Evolutionary conservation across 208 protist species (phyloP), one percentile per base, ranked within the genome.

Genomic region (Trypanosomatidae sp.): DNA sequence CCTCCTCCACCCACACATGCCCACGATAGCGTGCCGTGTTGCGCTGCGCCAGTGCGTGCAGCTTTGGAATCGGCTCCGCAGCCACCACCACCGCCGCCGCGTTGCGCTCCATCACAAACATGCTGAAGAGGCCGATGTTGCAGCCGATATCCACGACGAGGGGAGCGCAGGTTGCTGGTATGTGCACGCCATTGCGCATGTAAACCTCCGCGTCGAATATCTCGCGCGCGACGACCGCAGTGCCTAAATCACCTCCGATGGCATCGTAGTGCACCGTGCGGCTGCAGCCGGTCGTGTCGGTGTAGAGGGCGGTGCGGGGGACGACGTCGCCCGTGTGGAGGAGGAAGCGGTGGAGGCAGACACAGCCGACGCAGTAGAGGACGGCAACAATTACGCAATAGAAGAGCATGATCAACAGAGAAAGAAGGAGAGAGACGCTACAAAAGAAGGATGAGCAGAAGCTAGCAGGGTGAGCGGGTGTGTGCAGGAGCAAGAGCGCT

Each of bases 91-190:
- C 19, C 2, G 85, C 77, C 0, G 39, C 13, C 1, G 74, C 64
- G 53, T 76, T 77, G 17, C 46, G 28, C 28, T 62, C 55, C 52
- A 73, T 25, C 44, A 72, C 73, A 28, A 69, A 76, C 30, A 81
- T 59, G 52, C 75, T 58, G 62, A 85, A 90, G 17, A 86, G 80
- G 28, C 85, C 85, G 44, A 90, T 78, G 73, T 86, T 84, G 43
- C 67, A 71, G 44, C 80, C 85, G 8, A 84, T 53, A 44, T 90
- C 85, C 1, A 90, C 55, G 25, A 90, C 64, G 15, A 87, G 59
- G 3, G 80, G 82, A 3, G 41, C 52, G 5, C 65, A 66, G 15
- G 47, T 62, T 2, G 55, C 33, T 5, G 65, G 43, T 49, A 56
- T 33, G 64, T 68, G 13, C 0, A 87, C 53, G n/a, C 85, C 85